These are phyloP conservation scores for Paracoccidioides brasiliensis DNA, from an alignment of 2,329 filamentous ascomycete genomes.

Conservation along the genomic window DNA sequence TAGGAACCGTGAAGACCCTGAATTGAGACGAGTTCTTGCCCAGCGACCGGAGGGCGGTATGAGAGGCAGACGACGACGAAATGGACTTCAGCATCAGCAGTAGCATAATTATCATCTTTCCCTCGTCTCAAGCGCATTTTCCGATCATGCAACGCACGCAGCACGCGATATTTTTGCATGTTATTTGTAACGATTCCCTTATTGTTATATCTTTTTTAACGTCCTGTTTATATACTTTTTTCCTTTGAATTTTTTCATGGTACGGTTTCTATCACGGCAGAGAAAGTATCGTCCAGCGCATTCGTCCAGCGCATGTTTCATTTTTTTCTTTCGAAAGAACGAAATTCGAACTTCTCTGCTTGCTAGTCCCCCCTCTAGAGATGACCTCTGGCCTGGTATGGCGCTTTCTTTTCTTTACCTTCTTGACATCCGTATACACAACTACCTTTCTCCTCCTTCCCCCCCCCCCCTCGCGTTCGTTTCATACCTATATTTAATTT, in stretches of 20 bases:
- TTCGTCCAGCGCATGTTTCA: too few relatives aligned
- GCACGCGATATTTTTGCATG: not conserved
- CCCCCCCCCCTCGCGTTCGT: not conserved
- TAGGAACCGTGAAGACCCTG: constrained; percentile 74
- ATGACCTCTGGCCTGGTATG: too few relatives aligned
- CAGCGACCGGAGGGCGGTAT: constrained; percentile 75
- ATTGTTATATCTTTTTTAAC: too few relatives aligned
- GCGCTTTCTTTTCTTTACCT: not conserved
- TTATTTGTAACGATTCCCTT: not conserved
- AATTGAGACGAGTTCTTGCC: constrained; percentile 67
- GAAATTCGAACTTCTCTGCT: too few relatives aligned
- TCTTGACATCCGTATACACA: not conserved
- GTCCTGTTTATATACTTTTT: too few relatives aligned
- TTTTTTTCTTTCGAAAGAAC: too few relatives aligned
- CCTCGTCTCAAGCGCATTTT: not conserved
- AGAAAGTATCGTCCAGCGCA: too few relatives aligned
- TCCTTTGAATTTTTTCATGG: not conserved
- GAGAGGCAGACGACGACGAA: constrained; percentile 61
- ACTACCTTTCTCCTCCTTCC: not conserved
- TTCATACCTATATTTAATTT: not conserved
- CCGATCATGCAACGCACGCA: not conserved
- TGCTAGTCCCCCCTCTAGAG: too few relatives aligned
- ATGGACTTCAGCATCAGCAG: constrained; percentile 14
- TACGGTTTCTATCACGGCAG: not conserved
- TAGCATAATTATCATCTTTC: too few relatives aligned